phyloP scores from a whole-genome alignment of 2,329 filamentous ascomycete species.

The Xylaria sp. region DNA sequence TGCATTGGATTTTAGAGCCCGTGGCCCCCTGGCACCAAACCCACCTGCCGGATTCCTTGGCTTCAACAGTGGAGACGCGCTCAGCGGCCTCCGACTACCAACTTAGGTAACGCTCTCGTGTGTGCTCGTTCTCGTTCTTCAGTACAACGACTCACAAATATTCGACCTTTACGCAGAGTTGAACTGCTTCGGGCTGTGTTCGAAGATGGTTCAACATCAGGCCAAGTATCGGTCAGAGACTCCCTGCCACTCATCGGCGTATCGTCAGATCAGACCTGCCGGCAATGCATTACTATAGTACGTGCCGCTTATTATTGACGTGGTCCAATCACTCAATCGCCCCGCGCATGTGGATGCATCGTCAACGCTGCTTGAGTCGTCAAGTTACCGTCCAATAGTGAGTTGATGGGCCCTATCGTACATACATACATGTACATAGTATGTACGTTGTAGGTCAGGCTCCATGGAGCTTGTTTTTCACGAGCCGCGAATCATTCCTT shows the following conservation, averaged over 20 bases:
- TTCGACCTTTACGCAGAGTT: not conserved
- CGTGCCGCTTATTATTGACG: slow-evolving; percentile 3
- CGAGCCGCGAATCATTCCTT: too few relatives aligned
- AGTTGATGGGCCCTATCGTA: too few relatives aligned
- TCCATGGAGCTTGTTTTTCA: too few relatives aligned
- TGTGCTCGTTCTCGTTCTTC: not conserved
- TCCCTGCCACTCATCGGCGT: not conserved
- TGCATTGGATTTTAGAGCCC: not conserved
- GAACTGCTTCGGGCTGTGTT: not conserved
- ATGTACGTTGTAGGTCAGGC: too few relatives aligned
- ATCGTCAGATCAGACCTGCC: not conserved
- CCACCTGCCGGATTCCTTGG: not conserved
- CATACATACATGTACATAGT: too few relatives aligned
- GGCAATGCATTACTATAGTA: not conserved
- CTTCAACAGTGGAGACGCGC: not conserved
- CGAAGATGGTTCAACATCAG: not conserved
- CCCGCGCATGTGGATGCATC: not conserved
- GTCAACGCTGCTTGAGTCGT: not conserved
- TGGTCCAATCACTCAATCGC: slow-evolving; percentile 5
- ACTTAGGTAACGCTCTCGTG: not conserved
- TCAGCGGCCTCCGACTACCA: not conserved
- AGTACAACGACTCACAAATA: not conserved
- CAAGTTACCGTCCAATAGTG: not conserved
- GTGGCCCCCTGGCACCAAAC: not conserved
- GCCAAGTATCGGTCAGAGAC: not conserved